Evolutionary conservation across 768 basidiomycete genomes (phyloP), one percentile per base, ranked within the genome.

Genomic region (Hericium rajendrae): DNA sequence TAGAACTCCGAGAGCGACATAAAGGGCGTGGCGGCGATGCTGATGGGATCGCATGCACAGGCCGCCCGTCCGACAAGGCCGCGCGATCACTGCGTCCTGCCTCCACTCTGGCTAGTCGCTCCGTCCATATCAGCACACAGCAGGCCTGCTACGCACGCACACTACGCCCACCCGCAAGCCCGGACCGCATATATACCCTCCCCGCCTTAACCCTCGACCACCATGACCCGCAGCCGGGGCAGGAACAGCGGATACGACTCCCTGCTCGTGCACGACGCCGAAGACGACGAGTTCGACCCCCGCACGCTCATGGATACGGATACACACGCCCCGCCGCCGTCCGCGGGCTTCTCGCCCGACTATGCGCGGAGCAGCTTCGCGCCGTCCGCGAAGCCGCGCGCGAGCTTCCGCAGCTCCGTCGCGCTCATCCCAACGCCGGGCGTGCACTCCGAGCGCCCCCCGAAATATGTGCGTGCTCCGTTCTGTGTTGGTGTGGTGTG

Each of bases 391-490:
- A 46, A 46, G 43, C 43, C 43, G 13, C 43, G 43, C 43, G 43
- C 43, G 43, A 46, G 43, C 43, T 53, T 53, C 18, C 52, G 52
- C 15, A 38, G 20, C 15, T 53, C 52, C 4, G 52, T 53, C 26
- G 52, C 52, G 9, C 52, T 53, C 52, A 53, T 53, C n/a, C 52
- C 52, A 5, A 38, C 52, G 8, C 52, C 52, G 6, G 52, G 38
- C 20, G 38, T 20, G 49, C 43, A 46, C 49, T 51, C 22, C 12
- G 11, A 51, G 24, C 49, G 43, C 8, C 43, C 43, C 8, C 43
- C 43, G 3, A 38, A 55, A 52, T 60, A 26, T 55, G 60, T 61
- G 11, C 49, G 55, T 51, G 18, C 2, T 24, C 26, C 37, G 12
- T 28, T 1, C 3, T 8, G 40, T 37, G 16, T 20, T 40, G 40